Evolutionary conservation across 202 grass and related monocot species (phyloP), one percentile per base, ranked within the genome.

Genomic region (Tripidium arundinaceum): DNA sequence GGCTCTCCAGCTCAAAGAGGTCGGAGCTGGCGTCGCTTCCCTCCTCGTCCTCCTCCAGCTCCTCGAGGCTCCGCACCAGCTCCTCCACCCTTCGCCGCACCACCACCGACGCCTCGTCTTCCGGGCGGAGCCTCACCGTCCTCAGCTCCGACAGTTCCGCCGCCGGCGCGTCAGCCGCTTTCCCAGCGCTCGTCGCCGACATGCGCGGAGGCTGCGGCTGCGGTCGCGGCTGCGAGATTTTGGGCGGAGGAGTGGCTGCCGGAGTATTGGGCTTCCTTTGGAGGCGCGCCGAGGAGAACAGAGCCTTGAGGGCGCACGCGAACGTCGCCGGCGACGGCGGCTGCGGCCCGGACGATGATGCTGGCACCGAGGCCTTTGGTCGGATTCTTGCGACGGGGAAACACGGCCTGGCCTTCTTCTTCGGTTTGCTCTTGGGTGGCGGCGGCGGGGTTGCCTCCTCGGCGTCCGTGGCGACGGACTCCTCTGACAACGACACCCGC

Each of bases 1-100:
- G 76, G 78, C 78, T 92, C 61, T 97, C 85, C 40, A 98, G 77
- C 81, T 98, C 94, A 79, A 98, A 98, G 61, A 98, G 87, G 78
- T 98, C 94, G 22, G 94, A 94, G 79, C 94, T 98, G 14, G 79
- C 68, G 77, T 98, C 94, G 76, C 94, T 98, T 3, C 81, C 80
- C 28, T 68, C 87, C 8, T 86, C 91, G 16, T 90, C 77, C 62
- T 86, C 85, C 24, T 81, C 83, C 76, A 86, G 62, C 55, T 90
- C 85, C 22, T 79, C 83, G 52, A 89, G 66, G n/a, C 73, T 57
- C 36, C 82, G 77, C 58, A 90, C 79, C 29, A 92, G 79, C 78
- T 90, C 81, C n/a, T 94, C 87, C 50, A 90, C 81, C 88, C 85
- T 86, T 11, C 76, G 86, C 75, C 79, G 81, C 71, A 83, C 86